Evolutionary conservation across 306 rosid genomes (phyloP), one percentile per base, ranked within the genome.

Genomic region (Ormosia emarginata): DNA sequence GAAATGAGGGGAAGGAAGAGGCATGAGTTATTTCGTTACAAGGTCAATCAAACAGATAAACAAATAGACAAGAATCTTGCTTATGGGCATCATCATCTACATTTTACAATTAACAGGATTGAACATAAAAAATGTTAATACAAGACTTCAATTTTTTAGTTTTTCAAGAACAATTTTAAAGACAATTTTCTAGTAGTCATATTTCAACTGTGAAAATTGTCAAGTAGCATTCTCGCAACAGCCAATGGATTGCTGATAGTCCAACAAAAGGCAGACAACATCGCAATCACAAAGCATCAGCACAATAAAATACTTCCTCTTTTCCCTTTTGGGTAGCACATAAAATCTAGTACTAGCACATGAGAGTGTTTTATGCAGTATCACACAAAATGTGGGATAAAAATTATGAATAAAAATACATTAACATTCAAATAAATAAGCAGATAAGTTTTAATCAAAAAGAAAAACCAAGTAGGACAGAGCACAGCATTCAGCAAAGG

Each of bases 1-100:
- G 61, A 33, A 52, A 79, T 65, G 78, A 65, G 77, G 63, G 39
- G 55, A 70, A 75, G 57, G 65, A 81, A 58, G 53, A 83, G 67
- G 24, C 57, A 56, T 29, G 69, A 41, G 71, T 58, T 61, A 83
- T 61, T 79, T 79, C 17, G 52, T 59, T 57, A 74, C 63, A 29
- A 57, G 36, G 53, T 81, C 68, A 81, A 79, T 57, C 6, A 52
- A 71, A 71, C 53, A 37, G 18, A 63, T 44, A 43, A 39, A 72
- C 33, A 61, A 74, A 74, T 32, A 61, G 34, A 61, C 64, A 33
- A 34, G 2, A 53, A 75, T 70, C 65, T 70, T 64, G 15, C 52
- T 85, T 36, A 63, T 15, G 57, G 64, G 47, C 66, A 81, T 70
- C 15, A 7, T 58, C 59, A 53, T 71, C 52, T 50, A 43, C 64